Base-by-base conservation (phyloP, 2,329 filamentous ascomycete species). In the Monosporascus sp. region DNA sequence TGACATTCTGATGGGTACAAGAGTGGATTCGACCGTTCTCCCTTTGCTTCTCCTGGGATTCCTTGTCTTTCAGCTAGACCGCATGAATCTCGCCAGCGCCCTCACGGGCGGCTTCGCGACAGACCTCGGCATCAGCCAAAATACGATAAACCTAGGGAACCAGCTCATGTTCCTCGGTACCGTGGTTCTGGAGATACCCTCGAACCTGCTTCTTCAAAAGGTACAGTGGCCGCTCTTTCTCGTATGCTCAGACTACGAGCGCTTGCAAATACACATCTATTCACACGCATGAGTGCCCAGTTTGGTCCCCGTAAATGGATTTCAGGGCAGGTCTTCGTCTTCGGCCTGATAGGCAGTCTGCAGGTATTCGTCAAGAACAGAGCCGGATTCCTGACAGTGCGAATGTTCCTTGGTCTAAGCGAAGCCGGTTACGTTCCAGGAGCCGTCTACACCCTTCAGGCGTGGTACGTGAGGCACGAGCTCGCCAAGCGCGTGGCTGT, bases 81-180 rank as follows among this genome's bases (percentile, higher is more conserved):
- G 78, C 25, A 79, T 77, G 68, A 80, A 80, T 52, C 67, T 80
- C 6, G 75, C 74, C n/a, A 78, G 74, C 54, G 77, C 76, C 9
- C 63, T 80, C 0, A 81, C 77, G 0, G 74, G 69, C 3, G 74
- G 74, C 0, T 76, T 80, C 46, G 72, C 73, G 1, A 61, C 64
- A 3, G 68, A 73, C 37, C 74, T 79, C 31, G 54, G 59, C 0
- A 67, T 79, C 6, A 63, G 67, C 36, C 74, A 78, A 54, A 69
- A 72, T 22, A 77, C 72, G 0, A 72, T 80, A 54, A 81, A 81
- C 50, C 60, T 80, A 0, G 77, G 78, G 0, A 80, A 80, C 52
- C 77, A 80, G 56, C 61, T 80, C 8, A 77, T 80, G 75, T 80
- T 77, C 54, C 65, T 77, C 34, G 75, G 74, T 0, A 77, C 76